phyloP scores from a whole-genome alignment of 257 asterid genomes.

The Haberlea rhodopensis region DNA sequence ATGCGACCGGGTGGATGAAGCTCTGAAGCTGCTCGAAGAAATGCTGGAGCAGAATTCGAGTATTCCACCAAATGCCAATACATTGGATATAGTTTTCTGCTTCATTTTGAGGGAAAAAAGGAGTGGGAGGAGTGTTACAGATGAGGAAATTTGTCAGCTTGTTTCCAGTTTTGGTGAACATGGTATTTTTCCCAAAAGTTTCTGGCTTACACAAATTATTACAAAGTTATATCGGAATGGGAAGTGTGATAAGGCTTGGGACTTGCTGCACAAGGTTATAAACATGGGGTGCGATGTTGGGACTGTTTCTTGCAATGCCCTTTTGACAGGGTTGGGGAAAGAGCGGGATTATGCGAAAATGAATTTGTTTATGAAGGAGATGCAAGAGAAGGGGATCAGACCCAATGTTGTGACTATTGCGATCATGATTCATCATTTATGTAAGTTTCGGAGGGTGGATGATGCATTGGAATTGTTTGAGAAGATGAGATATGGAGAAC shows the following conservation, averaged over 20 bases:
- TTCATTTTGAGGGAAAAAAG: slow-evolving; percentile 35
- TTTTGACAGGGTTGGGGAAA: slow-evolving; percentile 51
- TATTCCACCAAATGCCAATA: slow-evolving; percentile 43
- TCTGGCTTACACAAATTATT: slow-evolving; percentile 43
- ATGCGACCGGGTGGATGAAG: slow-evolving; percentile 50
- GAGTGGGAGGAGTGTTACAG: slow-evolving; percentile 41
- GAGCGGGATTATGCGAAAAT: slow-evolving; percentile 48
- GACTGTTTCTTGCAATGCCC: slow-evolving; percentile 54
- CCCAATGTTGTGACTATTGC: slow-evolving; percentile 66
- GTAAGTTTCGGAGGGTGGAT: slow-evolving; percentile 58
- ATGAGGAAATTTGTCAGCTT: slow-evolving; percentile 53
- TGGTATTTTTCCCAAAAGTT: slow-evolving; percentile 37
- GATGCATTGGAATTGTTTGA: slow-evolving; percentile 67
- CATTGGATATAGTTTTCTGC: slow-evolving; percentile 41
- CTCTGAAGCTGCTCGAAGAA: slow-evolving; percentile 69
- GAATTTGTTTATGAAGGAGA: slow-evolving; percentile 69
- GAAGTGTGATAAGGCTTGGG: slow-evolving; percentile 59
- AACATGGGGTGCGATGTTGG: slow-evolving; percentile 42
- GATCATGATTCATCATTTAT: slow-evolving; percentile 62
- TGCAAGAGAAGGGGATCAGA: slow-evolving; percentile 64
- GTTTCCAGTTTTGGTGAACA: slow-evolving; percentile 38
- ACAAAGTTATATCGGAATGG: slow-evolving; percentile 49
- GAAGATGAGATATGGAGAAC: slow-evolving; percentile 52
- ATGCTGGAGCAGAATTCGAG: slow-evolving; percentile 44
- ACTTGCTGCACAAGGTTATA: slow-evolving; percentile 47